These are phyloP conservation scores for Zygoascus bituminiphila DNA, from an alignment of 805 yeast genomes.

Conservation along the genomic window DNA sequence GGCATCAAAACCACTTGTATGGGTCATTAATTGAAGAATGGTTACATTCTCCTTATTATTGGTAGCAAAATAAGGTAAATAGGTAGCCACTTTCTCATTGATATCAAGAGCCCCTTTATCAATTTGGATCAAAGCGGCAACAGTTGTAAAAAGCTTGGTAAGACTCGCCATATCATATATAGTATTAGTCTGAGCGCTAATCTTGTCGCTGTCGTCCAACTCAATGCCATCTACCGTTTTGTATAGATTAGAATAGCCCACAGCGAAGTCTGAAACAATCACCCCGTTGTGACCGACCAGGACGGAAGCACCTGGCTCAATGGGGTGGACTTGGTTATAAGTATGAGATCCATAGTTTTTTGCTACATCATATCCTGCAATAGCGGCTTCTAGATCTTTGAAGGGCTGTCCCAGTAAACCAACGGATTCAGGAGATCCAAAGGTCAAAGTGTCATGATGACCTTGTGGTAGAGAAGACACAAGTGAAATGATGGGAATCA, in stretches of 20 bases:
- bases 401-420: slow-evolving; percentile 6
- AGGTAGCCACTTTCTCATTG: slow-evolving; percentile 5
- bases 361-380: background rate
- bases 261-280: slow-evolving; percentile 8
- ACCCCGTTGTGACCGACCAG: background rate
- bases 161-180: slow-evolving; percentile 11
- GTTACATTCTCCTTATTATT: slow-evolving; percentile 6
- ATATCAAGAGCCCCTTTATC: slow-evolving; percentile 7
- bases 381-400: slow-evolving; percentile 2
- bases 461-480: no score
- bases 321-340: slow-evolving; percentile 2
- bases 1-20: slow-evolving; percentile 9
- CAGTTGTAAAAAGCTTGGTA: slow-evolving; percentile 14
- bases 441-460: background rate
- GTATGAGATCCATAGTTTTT: slow-evolving; percentile 1
- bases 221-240: slow-evolving; percentile 7
- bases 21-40: slow-evolving; percentile 10
- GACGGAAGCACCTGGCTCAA: slow-evolving; percentile 6
- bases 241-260: slow-evolving; percentile 11
- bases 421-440: slow-evolving; percentile 9
- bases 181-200: slow-evolving; percentile 5
- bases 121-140: slow-evolving; percentile 10
- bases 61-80: slow-evolving; percentile 9
- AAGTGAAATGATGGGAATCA: no score
- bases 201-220: slow-evolving; percentile 5